phyloP scores from a whole-genome alignment of 495 filamentous ascomycete genomes.

The Podospora comata region DNA sequence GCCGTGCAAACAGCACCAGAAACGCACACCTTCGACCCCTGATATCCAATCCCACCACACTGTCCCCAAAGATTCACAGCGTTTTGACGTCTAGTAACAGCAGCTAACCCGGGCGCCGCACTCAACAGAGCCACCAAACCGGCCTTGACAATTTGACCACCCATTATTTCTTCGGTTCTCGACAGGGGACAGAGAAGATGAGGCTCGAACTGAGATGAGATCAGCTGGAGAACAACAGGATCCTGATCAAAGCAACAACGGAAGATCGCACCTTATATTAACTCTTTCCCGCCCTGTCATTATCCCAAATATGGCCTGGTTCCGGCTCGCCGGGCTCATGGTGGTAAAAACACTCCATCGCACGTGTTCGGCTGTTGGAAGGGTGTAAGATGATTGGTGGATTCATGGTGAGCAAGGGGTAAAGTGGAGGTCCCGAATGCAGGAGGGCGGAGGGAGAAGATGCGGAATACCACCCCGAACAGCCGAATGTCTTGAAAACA shows the following conservation, averaged over 20 bases:
- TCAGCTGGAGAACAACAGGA: not conserved
- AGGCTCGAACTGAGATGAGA: not conserved
- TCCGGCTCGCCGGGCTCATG: conserved; percentile 17
- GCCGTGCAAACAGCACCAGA: conserved; percentile 20
- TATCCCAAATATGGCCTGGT: conserved; percentile 3
- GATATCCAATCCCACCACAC: conserved; percentile 24
- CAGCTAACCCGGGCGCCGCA: conserved; percentile 10
- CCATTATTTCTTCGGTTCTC: conserved; percentile 7
- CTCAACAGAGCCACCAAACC: conserved; percentile 17
- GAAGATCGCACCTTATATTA: conserved; percentile 2
- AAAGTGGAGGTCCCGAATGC: conserved; percentile 23
- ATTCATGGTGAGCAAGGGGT: conserved; percentile 13
- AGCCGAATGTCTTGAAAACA: conserved; percentile 19
- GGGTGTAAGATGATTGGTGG: conserved; percentile 34
- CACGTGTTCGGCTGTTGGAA: not conserved
- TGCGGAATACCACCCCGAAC: conserved; percentile 31
- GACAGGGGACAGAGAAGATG: not conserved
- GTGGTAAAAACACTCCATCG: conserved; percentile 10
- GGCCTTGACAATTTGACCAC: conserved; percentile 6
- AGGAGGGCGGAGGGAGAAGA: conserved; percentile 34
- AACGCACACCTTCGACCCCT: conserved; percentile 18
- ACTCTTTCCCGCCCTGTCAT: not conserved
- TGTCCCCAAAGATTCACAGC: conserved; percentile 11
- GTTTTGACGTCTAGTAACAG: conserved; percentile 1
- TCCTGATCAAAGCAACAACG: conserved; percentile 1